phyloP scores from a whole-genome alignment of 2,329 filamentous ascomycete genomes.

The Phaeosphaeria sp. region DNA sequence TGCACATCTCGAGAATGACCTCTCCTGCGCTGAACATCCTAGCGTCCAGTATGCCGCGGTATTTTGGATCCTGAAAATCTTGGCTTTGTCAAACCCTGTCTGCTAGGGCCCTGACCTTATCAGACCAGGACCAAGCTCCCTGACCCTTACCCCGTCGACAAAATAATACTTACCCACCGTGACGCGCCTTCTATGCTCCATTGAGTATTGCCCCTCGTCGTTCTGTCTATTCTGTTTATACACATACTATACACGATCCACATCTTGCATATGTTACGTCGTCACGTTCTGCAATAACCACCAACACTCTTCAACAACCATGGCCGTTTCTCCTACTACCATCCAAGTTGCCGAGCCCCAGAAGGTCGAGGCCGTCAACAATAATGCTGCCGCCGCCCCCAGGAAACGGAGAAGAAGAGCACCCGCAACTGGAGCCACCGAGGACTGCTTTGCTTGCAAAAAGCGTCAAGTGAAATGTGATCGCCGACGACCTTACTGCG shows the following conservation, averaged over 20 bases:
- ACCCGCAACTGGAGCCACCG: constrained; percentile 84
- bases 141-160: constrained; percentile 34
- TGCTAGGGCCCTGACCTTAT: constrained; percentile 46
- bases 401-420: constrained; percentile 84
- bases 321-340: constrained; percentile 43
- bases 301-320: constrained; percentile 24
- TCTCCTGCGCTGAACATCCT: constrained; percentile 40
- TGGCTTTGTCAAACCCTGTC: constrained; percentile 37
- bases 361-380: constrained; percentile 38
- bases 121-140: constrained; percentile 45
- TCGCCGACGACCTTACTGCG: constrained; percentile 90
- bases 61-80: constrained; percentile 39
- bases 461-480: constrained; percentile 88
- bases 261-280: constrained; percentile 42
- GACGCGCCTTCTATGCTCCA: constrained; percentile 47
- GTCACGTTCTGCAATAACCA: constrained; percentile 32
- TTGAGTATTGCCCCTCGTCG: constrained; percentile 45
- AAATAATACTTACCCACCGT: constrained; percentile 51
- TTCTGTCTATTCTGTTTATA: constrained; percentile 44
- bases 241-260: constrained; percentile 39
- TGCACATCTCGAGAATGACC: constrained; percentile 41
- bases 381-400: constrained; percentile 41
- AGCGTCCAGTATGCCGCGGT: constrained; percentile 42
- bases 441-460: constrained; percentile 94
- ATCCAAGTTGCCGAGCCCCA: constrained; percentile 43